Evolutionary conservation across 2,329 filamentous ascomycete species (phyloP).

Genomic region (Pseudogymnoascus pannorum): DNA sequence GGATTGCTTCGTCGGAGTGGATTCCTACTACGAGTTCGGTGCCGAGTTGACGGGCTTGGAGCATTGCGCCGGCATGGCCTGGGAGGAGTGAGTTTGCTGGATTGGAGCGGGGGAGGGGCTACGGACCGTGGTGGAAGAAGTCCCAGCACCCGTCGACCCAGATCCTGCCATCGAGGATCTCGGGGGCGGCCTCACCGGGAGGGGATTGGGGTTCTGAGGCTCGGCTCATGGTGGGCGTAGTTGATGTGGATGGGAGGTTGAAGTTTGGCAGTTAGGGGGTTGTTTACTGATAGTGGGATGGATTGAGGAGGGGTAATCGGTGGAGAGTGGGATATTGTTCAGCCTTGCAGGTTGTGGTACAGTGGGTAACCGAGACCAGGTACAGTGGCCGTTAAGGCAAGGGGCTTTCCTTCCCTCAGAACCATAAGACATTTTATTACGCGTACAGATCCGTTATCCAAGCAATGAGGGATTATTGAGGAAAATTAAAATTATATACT

Average conservation of each 20-base stretch:
- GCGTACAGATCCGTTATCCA: not conserved
- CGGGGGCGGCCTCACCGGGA: constrained; percentile 25
- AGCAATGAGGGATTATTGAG: not conserved
- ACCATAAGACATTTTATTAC: not conserved
- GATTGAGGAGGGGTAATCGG: constrained; percentile 5
- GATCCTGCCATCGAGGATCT: constrained; percentile 58
- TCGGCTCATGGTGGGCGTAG: not conserved
- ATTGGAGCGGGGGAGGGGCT: not conserved
- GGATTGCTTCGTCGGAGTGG: constrained; percentile 90
- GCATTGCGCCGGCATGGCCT: constrained; percentile 94
- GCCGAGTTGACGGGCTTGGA: constrained; percentile 89
- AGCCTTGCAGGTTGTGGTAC: not conserved
- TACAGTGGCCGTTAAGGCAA: not conserved
- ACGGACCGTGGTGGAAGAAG: constrained; percentile 88
- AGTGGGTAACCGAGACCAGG: not conserved
- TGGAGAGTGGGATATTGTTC: not conserved
- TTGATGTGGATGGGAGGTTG: not conserved
- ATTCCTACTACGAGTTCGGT: constrained; percentile 85
- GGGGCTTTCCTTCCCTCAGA: not conserved
- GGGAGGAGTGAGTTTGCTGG: constrained; percentile 10
- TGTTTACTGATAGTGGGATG: constrained; percentile 9
- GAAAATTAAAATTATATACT: not conserved
- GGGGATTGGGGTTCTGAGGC: constrained; percentile 13
- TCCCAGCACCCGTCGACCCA: constrained; percentile 99
- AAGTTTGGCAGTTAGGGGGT: not conserved